Conservation (phyloP, 2,329 filamentous ascomycete species). For the Aspergillus pseudonomiae region DNA sequence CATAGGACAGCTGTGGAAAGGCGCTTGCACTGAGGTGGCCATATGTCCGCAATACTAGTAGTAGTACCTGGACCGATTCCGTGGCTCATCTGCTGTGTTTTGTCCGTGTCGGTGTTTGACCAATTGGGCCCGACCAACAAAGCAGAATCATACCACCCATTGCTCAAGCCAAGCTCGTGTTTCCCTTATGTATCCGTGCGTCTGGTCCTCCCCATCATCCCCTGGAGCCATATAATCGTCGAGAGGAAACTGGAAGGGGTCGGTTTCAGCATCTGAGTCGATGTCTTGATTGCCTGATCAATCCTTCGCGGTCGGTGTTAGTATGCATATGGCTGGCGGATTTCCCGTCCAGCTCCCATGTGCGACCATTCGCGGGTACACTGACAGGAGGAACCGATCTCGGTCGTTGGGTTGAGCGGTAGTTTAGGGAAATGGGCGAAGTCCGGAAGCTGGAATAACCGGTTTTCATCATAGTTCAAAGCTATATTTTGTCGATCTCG, state of each 20-base stretch:
- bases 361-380: not conserved
- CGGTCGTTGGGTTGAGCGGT: not conserved
- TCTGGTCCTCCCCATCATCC: not conserved
- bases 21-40: not conserved
- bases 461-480: not conserved
- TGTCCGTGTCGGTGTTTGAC: not conserved
- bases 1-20: not conserved
- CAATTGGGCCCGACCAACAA: not conserved
- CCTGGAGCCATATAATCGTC: not conserved
- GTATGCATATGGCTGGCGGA: not conserved
- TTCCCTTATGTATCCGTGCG: not conserved
- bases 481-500: slow-evolving; percentile 5
- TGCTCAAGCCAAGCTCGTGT: not conserved
- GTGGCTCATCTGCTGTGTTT: not conserved
- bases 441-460: slow-evolving; percentile 6
- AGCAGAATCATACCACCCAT: not conserved
- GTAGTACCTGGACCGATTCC: not conserved
- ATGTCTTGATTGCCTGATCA: not conserved
- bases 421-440: slow-evolving; percentile 3
- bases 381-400: not conserved
- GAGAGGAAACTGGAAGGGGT: not conserved
- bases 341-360: not conserved
- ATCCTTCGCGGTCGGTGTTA: not conserved
- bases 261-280: not conserved
- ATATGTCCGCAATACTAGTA: not conserved